Evolutionary conservation across 768 basidiomycete species (phyloP), one percentile per base, ranked within the genome.

Genomic region (Tricholomella constricta): DNA sequence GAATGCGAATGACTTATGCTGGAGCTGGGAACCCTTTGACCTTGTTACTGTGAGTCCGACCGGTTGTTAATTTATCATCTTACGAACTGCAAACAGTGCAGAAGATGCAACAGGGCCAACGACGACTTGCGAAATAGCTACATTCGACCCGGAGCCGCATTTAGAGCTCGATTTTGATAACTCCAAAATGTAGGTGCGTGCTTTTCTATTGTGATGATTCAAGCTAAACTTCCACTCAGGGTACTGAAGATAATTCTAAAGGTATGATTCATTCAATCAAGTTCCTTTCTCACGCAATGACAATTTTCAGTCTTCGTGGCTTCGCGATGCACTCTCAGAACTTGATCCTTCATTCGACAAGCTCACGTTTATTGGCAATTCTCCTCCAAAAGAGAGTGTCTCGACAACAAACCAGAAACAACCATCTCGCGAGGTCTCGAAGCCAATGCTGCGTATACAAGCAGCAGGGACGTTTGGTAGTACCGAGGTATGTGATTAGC

Each of bases 321-420:
- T 98, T 29, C 85, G 91, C 37, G 94, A 97, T 54, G 94, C 95
- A 0, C 80, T 98, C 12, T 85, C 87, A 10, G 96, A 98, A 64
- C 78, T 99, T 12, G 94, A 98, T 60, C 82, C 92, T 15, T 89
- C 92, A 0, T 92, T 88, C 65, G 86, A 91, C 37, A 89, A 85
- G 54, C 78, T 98, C 17, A 91, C 89, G 0, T 85, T 98, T 67
- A 83, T 90, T 22, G 85, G 89, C 38, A 86, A 86, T 48, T 90
- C 92, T 1, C 77, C 81, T 35, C 60, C 68, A 17, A 66, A 69
- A 34, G 55, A 37, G 48, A 59, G 45, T 14, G 22, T 23, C 53
- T 40, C 38, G 19, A 51, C 44, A 46, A 42, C 55, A 42, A 29
- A 57, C 58, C 29, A 65, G 55, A 54, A 55, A 50, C 64, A 66